These are phyloP conservation scores for Flaveria linearis DNA, from an alignment of 129 eudicot species.

Conservation along the genomic window DNA sequence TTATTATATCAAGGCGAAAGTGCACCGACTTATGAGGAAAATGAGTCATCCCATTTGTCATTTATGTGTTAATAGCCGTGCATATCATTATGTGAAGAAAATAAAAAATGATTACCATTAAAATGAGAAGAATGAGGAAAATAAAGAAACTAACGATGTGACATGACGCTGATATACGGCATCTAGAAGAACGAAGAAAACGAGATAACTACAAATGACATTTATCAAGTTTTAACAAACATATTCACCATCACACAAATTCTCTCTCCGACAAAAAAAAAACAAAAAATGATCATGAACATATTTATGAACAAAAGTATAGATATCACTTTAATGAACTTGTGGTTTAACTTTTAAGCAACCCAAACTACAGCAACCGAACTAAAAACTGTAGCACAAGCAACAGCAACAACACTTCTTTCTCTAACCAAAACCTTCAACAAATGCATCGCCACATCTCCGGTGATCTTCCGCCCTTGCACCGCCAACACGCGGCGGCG, in stretches of 20 bases:
- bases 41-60: too few species aligned
- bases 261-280: background rate
- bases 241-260: slow-evolving; percentile 13
- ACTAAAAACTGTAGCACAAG: slow-evolving; percentile 59
- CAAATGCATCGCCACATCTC: slow-evolving; percentile 61
- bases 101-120: too few species aligned
- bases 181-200: too few species aligned
- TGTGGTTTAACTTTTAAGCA: slow-evolving; percentile 37
- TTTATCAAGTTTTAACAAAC: background rate
- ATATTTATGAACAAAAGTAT: slow-evolving; percentile 21
- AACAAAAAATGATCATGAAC: background rate
- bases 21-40: too few species aligned
- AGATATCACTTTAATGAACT: background rate
- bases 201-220: too few species aligned
- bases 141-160: too few species aligned
- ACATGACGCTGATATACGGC: too few species aligned
- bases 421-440: slow-evolving; percentile 49
- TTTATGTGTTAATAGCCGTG: too few species aligned
- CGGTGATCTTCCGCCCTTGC: slow-evolving; percentile 66
- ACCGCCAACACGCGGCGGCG: slow-evolving; percentile 62
- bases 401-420: slow-evolving; percentile 50
- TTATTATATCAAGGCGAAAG: too few species aligned
- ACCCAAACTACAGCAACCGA: slow-evolving; percentile 52
- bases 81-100: too few species aligned
- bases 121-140: too few species aligned